phyloP scores from a whole-genome alignment of 2,329 filamentous ascomycete genomes.

The Rhinocladiella similis region DNA sequence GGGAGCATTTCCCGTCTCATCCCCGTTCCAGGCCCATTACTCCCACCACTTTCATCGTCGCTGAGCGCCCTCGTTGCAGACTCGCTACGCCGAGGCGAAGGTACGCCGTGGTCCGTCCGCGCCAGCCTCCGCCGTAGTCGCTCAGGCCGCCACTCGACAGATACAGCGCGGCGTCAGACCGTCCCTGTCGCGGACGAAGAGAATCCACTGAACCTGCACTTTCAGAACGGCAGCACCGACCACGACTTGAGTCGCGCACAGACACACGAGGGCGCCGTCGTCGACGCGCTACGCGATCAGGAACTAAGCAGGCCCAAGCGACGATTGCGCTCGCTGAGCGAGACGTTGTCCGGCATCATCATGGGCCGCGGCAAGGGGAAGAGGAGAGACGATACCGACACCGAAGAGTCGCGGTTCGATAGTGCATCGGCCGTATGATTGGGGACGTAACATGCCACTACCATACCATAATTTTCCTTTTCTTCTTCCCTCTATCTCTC shows the following conservation, averaged over 20 bases:
- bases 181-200: slow-evolving; percentile 10
- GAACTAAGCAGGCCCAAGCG: slow-evolving; percentile 2
- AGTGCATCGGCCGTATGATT: background rate
- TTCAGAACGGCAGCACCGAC: slow-evolving; percentile 7
- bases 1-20: slow-evolving; percentile 50
- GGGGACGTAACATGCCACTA: background rate
- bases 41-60: slow-evolving; percentile 60
- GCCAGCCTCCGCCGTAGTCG: slow-evolving; percentile 17
- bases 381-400: slow-evolving; percentile 6
- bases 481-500: background rate
- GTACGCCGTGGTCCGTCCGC: slow-evolving; percentile 27
- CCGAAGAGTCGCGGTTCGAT: background rate
- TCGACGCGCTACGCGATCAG: background rate
- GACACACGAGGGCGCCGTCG: slow-evolving; percentile 16
- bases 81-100: slow-evolving; percentile 59
- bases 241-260: slow-evolving; percentile 9
- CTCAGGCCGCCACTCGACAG: slow-evolving; percentile 16
- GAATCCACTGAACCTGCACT: slow-evolving; percentile 7
- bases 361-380: slow-evolving; percentile 13
- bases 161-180: slow-evolving; percentile 15
- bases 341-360: slow-evolving; percentile 20
- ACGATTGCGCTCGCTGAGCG: slow-evolving; percentile 20
- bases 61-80: slow-evolving; percentile 66
- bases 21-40: slow-evolving; percentile 56
- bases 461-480: background rate